These are phyloP conservation scores for Carpinus viminea DNA, from an alignment of 306 rosid genomes.

Conservation along the genomic window DNA sequence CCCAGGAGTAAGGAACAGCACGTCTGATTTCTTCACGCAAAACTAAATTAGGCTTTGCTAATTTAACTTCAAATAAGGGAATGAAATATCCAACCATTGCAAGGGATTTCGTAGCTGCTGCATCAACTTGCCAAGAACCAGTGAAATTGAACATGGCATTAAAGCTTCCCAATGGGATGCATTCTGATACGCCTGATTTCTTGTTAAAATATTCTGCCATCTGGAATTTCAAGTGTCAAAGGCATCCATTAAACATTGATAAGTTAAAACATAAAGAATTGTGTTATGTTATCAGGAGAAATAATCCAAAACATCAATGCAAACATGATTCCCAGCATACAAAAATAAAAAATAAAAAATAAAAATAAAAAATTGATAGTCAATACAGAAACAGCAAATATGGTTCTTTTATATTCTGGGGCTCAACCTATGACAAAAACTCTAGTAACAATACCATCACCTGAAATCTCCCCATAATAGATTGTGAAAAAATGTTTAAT, in stretches of 20 bases:
- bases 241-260: slow-evolving; percentile 15
- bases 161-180: slow-evolving; percentile 86
- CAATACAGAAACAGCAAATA: slow-evolving; percentile 3
- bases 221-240: slow-evolving; percentile 54
- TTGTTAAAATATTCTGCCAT: slow-evolving; percentile 80
- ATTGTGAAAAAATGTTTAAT: background rate
- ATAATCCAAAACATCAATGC: background rate
- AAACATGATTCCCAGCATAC: background rate
- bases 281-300: slow-evolving; percentile 19
- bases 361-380: background rate
- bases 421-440: background rate
- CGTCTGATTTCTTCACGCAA: slow-evolving; percentile 71
- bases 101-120: slow-evolving; percentile 85
- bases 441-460: background rate
- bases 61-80: slow-evolving; percentile 62
- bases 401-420: background rate
- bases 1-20: slow-evolving; percentile 95
- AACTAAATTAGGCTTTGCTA: slow-evolving; percentile 52
- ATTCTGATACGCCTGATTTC: slow-evolving; percentile 57
- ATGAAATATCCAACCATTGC: slow-evolving; percentile 82
- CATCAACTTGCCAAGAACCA: slow-evolving; percentile 83
- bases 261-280: background rate
- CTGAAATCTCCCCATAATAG: background rate
- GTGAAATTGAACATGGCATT: slow-evolving; percentile 94
- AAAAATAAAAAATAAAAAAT: background rate